Base-by-base conservation (phyloP, 352 stramenopile genomes). In the Porosira glacialis region DNA sequence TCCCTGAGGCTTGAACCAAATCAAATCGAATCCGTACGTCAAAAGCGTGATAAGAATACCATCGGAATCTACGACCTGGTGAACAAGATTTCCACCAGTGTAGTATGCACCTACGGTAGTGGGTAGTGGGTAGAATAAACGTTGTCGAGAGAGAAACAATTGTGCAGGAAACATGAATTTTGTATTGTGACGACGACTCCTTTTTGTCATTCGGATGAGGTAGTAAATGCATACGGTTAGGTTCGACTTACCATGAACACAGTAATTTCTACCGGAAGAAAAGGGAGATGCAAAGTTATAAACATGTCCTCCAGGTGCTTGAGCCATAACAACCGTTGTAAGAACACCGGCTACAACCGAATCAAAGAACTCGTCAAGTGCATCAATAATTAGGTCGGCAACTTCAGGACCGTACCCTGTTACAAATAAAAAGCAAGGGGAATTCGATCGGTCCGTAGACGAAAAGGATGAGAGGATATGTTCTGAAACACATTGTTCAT, bases 341-440 rank as follows among this genome's bases (percentile, higher is more conserved):
- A 80, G 36, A n/a, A 61, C 52, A 1, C 50, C 24, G 8, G 52
- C 48, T 38, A 70, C 56, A 7, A 68, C 38, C 6, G 55, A 3
- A 38, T 74, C 62, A 51, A 80, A 80, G 48, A 62, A 80, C 10
- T 63, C 22, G 47, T 80, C 70, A 31, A 80, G 62, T 17, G 62
- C 70, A 30, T 74, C 48, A 21, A 70, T 67, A 4, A 80, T 19
- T 35, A 59, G 59, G 55, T 80, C 58, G 21, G 57, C 70, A 61
- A 67, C 60, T 0, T 61, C 36, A 6, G 44, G 35, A 28, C 56
- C 63, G 35, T 74, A 67, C 24, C 52, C 70, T n/a, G 56, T 43
- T n/a, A n/a, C n/a, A n/a, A n/a, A n/a, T n/a, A n/a, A n/a, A n/a
- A n/a, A n/a, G n/a, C n/a, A n/a, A n/a, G n/a, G n/a, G n/a, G n/a